Conservation (phyloP, 768 basidiomycete genomes). For the Amanita thiersii region DNA sequence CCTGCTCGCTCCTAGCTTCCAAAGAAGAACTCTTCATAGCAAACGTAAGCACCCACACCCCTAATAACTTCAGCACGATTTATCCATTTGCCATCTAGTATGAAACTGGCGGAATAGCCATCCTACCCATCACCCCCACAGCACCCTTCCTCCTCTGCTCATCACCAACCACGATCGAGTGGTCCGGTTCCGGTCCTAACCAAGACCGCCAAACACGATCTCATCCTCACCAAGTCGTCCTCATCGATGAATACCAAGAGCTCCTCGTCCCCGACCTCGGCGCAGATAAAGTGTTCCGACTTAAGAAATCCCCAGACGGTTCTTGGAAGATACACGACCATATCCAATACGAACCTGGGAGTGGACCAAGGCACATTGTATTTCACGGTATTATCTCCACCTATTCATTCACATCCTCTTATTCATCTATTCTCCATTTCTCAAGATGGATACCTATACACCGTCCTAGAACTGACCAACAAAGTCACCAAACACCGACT, state of each 20-base stretch:
- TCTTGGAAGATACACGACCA: constrained; percentile 42
- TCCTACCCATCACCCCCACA: constrained; percentile 44
- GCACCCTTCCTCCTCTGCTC: constrained; percentile 34
- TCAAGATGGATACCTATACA: constrained; percentile 56
- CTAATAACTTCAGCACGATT: constrained; percentile 2
- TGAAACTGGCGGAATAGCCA: constrained; percentile 50
- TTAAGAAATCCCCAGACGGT: constrained; percentile 34
- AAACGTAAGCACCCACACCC: constrained; percentile 50
- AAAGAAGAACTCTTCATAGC: constrained; percentile 54
- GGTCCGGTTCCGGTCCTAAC: constrained; percentile 57
- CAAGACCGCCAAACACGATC: constrained; percentile 57
- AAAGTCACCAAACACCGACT: constrained; percentile 48
- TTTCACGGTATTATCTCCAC: constrained; percentile 37
- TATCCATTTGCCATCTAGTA: constrained; percentile 46
- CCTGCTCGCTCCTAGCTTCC: constrained; percentile 55
- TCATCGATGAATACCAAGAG: constrained; percentile 42
- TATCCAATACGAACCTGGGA: constrained; percentile 42
- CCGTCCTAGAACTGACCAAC: constrained; percentile 59
- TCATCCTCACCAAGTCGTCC: constrained; percentile 70
- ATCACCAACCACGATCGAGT: constrained; percentile 26
- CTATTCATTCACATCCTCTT: not conserved
- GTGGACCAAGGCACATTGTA: constrained; percentile 66
- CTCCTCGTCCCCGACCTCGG: constrained; percentile 74
- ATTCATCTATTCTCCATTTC: not conserved
- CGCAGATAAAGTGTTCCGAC: constrained; percentile 55